These are phyloP conservation scores for Pseudomassariella vexata DNA, from an alignment of 2,329 filamentous ascomycete species.

Conservation along the genomic window DNA sequence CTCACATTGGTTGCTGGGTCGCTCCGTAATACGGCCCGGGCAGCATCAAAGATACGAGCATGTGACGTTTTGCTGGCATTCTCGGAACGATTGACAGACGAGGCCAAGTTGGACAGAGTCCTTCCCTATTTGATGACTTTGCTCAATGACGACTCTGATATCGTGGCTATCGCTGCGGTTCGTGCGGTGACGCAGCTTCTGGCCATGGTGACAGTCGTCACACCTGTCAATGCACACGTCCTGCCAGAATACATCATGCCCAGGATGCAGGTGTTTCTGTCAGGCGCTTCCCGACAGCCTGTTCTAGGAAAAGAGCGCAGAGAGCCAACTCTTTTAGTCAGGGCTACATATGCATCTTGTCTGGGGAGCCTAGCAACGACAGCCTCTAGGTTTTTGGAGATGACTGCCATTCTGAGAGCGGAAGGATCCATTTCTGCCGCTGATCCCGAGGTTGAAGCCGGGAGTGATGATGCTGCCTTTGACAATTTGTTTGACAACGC, in stretches of 20 bases:
- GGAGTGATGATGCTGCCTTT: slow-evolving; percentile 62
- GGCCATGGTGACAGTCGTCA: slow-evolving; percentile 82
- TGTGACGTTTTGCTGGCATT: slow-evolving; percentile 92
- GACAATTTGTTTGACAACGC: slow-evolving; percentile 84
- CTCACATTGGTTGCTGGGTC: slow-evolving; percentile 84
- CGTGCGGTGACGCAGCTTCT: slow-evolving; percentile 84
- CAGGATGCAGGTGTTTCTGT: slow-evolving; percentile 50
- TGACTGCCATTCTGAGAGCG: slow-evolving; percentile 80
- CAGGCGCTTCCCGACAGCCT: slow-evolving; percentile 30
- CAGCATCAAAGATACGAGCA: slow-evolving; percentile 80
- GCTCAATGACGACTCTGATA: slow-evolving; percentile 74
- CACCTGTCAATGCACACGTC: slow-evolving; percentile 65
- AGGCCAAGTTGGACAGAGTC: slow-evolving; percentile 90
- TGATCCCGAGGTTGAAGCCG: slow-evolving; percentile 75
- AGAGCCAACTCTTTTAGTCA: slow-evolving; percentile 63
- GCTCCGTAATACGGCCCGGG: slow-evolving; percentile 79
- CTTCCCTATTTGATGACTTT: slow-evolving; percentile 83
- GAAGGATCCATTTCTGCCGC: slow-evolving; percentile 74
- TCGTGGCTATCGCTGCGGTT: slow-evolving; percentile 80
- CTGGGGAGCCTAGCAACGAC: slow-evolving; percentile 83
- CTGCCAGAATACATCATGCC: slow-evolving; percentile 65
- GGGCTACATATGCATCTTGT: slow-evolving; percentile 89
- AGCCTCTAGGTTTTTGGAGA: slow-evolving; percentile 78
- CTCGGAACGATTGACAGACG: slow-evolving; percentile 84
- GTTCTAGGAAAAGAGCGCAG: slow-evolving; percentile 29